These are phyloP conservation scores for Letharia columbiana DNA, from an alignment of 495 filamentous ascomycete species.

Conservation along the genomic window DNA sequence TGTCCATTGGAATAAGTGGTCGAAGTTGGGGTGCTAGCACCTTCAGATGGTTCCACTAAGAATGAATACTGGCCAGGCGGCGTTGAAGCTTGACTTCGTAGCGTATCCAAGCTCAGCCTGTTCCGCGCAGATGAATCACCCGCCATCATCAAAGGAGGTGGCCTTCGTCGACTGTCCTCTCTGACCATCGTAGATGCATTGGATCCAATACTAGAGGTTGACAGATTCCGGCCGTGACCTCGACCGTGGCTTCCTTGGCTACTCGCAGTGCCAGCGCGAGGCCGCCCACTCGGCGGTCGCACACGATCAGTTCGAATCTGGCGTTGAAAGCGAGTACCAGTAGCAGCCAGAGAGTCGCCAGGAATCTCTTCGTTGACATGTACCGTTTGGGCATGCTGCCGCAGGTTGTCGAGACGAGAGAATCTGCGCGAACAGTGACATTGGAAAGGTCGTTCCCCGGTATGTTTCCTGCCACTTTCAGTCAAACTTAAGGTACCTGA, in stretches of 20 bases:
- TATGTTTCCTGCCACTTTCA: constrained; percentile 70
- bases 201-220: constrained; percentile 75
- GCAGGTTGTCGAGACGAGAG: constrained; percentile 91
- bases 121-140: constrained; percentile 51
- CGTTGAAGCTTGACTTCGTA: constrained; percentile 40
- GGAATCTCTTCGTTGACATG: constrained; percentile 98
- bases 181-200: constrained; percentile 60
- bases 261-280: constrained; percentile 64
- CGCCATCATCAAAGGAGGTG: constrained; percentile 79
- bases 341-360: constrained; percentile 84
- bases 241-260: constrained; percentile 58
- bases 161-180: constrained; percentile 58
- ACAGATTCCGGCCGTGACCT: constrained; percentile 76
- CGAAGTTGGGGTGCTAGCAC: constrained; percentile 69
- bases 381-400: constrained; percentile 95
- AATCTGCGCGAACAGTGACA: constrained; percentile 94
- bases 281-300: constrained; percentile 59
- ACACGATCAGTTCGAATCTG: constrained; percentile 84
- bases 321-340: constrained; percentile 85
- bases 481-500: constrained; percentile 6
- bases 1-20: constrained; percentile 63
- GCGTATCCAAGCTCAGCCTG: constrained; percentile 54
- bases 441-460: constrained; percentile 92
- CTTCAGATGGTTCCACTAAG: constrained; percentile 51
- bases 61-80: constrained; percentile 40